Conservation (phyloP, 345 rosid genomes). For the Fremontodendron californicum region DNA sequence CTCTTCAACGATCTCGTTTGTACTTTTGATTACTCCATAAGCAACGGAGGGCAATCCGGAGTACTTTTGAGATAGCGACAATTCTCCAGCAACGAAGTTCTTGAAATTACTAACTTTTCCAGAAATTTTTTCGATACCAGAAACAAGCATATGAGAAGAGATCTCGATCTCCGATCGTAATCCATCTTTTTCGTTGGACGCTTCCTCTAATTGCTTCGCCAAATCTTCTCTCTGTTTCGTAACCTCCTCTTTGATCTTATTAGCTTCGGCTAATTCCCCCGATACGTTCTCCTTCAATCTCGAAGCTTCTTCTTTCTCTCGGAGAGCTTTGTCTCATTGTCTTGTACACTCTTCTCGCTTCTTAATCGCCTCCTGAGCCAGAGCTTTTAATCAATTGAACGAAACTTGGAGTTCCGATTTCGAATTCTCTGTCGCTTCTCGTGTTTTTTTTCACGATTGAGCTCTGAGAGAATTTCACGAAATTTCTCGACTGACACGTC, state of each 20-base stretch:
- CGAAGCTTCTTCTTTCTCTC: constrained; percentile 57
- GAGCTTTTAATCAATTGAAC: constrained; percentile 62
- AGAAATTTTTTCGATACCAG: constrained; percentile 91
- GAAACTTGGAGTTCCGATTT: constrained; percentile 58
- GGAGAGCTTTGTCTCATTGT: constrained; percentile 75
- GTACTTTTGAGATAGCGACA: constrained; percentile 81
- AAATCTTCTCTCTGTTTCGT: constrained; percentile 50
- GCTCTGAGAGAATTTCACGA: constrained; percentile 64
- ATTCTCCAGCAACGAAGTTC: constrained; percentile 64
- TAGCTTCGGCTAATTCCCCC: constrained; percentile 45
- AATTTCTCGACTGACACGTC: constrained; percentile 46
- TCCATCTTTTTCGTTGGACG: constrained; percentile 51
- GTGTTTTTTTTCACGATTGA: constrained; percentile 84
- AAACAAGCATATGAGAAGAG: constrained; percentile 77
- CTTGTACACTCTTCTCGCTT: constrained; percentile 71
- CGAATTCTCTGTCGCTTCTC: constrained; percentile 67
- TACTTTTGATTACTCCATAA: constrained; percentile 86
- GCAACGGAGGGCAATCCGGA: constrained; percentile 72
- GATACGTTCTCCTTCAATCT: constrained; percentile 39
- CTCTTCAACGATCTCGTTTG: constrained; percentile 93
- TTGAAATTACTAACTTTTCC: constrained; percentile 73
- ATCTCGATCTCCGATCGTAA: constrained; percentile 71
- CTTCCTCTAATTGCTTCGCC: constrained; percentile 53
- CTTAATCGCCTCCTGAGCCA: constrained; percentile 78
- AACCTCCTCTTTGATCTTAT: constrained; percentile 46